Base-by-base conservation (phyloP, 1,139 yeast genomes). In the Suhomyces kunorum region DNA sequence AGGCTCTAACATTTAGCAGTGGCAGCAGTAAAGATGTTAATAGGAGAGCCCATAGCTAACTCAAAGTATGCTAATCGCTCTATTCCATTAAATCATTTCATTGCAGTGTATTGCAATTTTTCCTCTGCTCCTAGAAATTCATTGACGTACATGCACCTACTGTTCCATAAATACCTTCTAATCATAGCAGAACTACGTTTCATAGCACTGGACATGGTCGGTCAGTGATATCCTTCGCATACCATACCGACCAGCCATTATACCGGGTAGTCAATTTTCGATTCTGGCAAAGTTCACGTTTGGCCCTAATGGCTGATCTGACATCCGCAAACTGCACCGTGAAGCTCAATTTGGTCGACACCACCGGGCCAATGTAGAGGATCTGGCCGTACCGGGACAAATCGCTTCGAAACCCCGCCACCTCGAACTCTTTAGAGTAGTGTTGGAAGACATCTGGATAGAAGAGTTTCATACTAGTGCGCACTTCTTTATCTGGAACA, bases 211-310 rank as follows among this genome's bases (percentile, higher is more conserved):
- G n/a, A 43, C 71, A 65, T 3, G 74, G 80, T 44, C 66, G 68
- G 47, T 84, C 92, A 6, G 87, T 71, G 1, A 79, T 76, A 56
- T 87, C 95, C 38, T 72, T 74, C 0, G 86, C 88, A 53, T 78
- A 87, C 76, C 80, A 74, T 3, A 83, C 62, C 8, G 68, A 60
- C 94, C 95, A 87, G 6, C 66, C 75, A 7, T 59, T 59, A 51
- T 81, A 86, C 48, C 72, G 78, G n/a, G 50, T 50, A 39, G 66
- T 53, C 47, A 83, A 51, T n/a, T 78, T 64, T 1, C 67, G 67
- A 5, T 44, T 46, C 6, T 53, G 50, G 33, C 64, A 67, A 41
- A 67, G 58, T 17, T 73, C 74, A 28, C 62, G 63, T 59, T 81
- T 83, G 3, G 86, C 88, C n/a, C 59, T 55, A 20, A 86, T 77